Evolutionary conservation across 305 asterid genomes (phyloP).

Genomic region (Rubia balearica): DNA sequence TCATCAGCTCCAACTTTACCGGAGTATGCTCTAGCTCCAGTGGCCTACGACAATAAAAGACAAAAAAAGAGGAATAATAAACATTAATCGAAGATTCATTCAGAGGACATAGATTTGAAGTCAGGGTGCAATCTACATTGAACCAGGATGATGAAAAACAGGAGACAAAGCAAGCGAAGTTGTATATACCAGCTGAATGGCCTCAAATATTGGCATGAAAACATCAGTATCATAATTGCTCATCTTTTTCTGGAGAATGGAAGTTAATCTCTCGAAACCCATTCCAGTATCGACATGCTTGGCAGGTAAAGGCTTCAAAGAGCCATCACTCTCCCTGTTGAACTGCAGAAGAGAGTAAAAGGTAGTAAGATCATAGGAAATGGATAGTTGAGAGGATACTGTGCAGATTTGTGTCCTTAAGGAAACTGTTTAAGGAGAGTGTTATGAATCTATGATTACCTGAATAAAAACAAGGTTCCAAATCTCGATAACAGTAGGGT

Average conservation of each 20-base stretch:
- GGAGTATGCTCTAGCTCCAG: constrained; percentile 67
- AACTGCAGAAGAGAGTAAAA: constrained; percentile 45
- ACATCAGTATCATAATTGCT: constrained; percentile 95
- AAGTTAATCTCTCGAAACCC: constrained; percentile 94
- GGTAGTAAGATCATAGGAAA: too few relatives aligned
- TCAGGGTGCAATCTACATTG: accelerated
- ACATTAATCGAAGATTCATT: neutral
- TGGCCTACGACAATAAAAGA: constrained; percentile 33
- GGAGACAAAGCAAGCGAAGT: neutral
- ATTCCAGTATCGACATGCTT: constrained; percentile 95
- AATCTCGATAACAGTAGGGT: constrained; percentile 93
- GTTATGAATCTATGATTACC: constrained; percentile 26
- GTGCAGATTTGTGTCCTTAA: constrained; percentile 49
- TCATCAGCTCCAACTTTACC: constrained; percentile 89
- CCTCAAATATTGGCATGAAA: constrained; percentile 72
- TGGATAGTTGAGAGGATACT: constrained; percentile 74
- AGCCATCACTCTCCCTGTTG: constrained; percentile 81
- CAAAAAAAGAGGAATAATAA: too few relatives aligned
- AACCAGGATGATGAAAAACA: neutral
- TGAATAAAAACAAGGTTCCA: constrained; percentile 97
- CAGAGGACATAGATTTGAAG: neutral
- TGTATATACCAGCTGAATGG: constrained; percentile 61
- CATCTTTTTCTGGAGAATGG: constrained; percentile 90
- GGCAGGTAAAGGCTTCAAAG: constrained; percentile 81
- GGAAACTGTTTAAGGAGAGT: too few relatives aligned